Evolutionary conservation across 1,284 basidiomycete species (phyloP).

Genomic region (Singerocomus inundabilis): DNA sequence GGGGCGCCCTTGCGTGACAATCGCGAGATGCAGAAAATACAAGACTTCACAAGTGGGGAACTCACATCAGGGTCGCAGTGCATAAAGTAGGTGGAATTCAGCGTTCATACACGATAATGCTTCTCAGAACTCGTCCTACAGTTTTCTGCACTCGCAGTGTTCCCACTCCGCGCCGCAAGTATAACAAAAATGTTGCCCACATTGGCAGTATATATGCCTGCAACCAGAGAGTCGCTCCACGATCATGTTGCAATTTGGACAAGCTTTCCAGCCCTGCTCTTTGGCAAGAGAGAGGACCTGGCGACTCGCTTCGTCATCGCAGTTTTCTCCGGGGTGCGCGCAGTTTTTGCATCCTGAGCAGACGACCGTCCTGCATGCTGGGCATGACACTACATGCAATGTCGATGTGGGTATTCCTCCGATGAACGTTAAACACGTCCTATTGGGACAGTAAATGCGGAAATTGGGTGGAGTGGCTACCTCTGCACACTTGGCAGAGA

Average conservation of each 20-base stretch:
- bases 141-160: conserved; percentile 17
- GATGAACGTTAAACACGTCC: conserved; percentile 41
- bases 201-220: conserved; percentile 41
- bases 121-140: background rate
- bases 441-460: conserved; percentile 44
- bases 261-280: conserved; percentile 40
- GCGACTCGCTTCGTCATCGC: conserved; percentile 22
- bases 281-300: conserved; percentile 36
- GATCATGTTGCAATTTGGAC: conserved; percentile 40
- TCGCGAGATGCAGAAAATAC: too few relatives aligned
- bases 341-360: conserved; percentile 35
- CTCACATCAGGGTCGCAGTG: background rate
- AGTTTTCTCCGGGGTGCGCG: conserved; percentile 16
- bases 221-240: conserved; percentile 42
- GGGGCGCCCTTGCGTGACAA: background rate
- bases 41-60: too few relatives aligned
- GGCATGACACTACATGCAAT: conserved; percentile 14
- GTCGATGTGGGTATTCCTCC: conserved; percentile 26
- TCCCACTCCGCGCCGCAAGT: conserved; percentile 37
- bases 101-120: background rate
- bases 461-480: conserved; percentile 31
- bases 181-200: conserved; percentile 43
- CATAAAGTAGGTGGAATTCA: background rate
- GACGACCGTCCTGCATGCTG: conserved; percentile 29
- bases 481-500: conserved; percentile 31